Percentiles rank a stretch among this genome's conserved stretches.
phyloP scores from a whole-genome alignment of 148 eudicot genomes.

The Chenopodium formosanum region DNA sequence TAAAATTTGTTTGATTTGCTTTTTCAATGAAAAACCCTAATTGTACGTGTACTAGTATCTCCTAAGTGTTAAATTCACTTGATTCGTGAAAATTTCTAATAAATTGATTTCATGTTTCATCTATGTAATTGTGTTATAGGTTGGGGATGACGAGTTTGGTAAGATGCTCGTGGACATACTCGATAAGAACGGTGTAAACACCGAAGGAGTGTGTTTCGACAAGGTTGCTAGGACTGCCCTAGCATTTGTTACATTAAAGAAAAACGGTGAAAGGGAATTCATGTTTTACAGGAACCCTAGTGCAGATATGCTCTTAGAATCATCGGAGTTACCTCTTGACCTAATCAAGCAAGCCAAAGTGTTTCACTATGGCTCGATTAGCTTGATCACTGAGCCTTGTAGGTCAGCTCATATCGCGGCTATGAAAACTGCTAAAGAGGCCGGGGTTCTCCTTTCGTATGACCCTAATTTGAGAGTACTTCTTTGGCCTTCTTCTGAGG shows the following conservation, averaged over 20 bases:
- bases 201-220: constrained; percentile 45
- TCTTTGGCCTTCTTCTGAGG: constrained; percentile 59
- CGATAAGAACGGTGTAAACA: constrained; percentile 44
- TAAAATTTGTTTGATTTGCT: too few relatives aligned
- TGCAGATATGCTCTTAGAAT: constrained; percentile 57
- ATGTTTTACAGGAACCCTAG: constrained; percentile 74
- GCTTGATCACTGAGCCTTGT: constrained; percentile 58
- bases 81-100: too few relatives aligned
- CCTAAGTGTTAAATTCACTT: too few relatives aligned
- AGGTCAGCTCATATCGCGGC: constrained; percentile 56
- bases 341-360: constrained; percentile 50
- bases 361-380: constrained; percentile 68
- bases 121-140: constrained; percentile 13
- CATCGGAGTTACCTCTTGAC: constrained; percentile 38
- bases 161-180: constrained; percentile 56
- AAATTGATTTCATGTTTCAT: not conserved
- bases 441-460: constrained; percentile 55
- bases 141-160: constrained; percentile 69
- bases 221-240: constrained; percentile 54
- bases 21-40: too few relatives aligned
- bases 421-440: constrained; percentile 51
- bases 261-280: constrained; percentile 58
- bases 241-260: constrained; percentile 53
- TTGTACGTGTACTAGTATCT: too few relatives aligned
- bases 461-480: constrained; percentile 65